phyloP scores from a whole-genome alignment of 1,139 yeast species.

The Nakaseomyces nivariensis region DNA sequence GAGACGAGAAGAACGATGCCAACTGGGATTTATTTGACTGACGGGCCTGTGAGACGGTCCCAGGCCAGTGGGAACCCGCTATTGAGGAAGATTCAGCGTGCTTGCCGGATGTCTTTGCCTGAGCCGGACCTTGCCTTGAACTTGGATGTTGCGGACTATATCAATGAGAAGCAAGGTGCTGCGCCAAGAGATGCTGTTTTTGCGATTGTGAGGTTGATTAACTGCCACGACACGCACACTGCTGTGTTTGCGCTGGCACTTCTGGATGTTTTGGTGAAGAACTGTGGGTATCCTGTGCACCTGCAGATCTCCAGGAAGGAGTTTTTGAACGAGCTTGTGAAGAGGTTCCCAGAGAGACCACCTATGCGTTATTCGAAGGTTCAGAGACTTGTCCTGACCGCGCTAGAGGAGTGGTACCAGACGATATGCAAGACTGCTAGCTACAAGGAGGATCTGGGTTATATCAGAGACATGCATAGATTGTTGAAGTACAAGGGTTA shows the following conservation, averaged over 20 bases:
- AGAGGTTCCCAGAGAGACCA: constrained; percentile 90
- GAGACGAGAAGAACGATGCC: constrained; percentile 13
- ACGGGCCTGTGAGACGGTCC: constrained; percentile 27
- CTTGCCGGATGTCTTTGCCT: constrained; percentile 72
- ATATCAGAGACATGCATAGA: constrained; percentile 93
- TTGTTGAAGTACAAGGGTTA: constrained; percentile 80
- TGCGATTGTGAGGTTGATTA: constrained; percentile 76
- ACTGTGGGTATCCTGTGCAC: constrained; percentile 96
- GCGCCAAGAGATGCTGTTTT: constrained; percentile 90
- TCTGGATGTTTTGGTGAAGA: constrained; percentile 85
- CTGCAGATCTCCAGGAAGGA: constrained; percentile 91
- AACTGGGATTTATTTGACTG: constrained; percentile 27
- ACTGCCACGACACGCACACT: constrained; percentile 77
- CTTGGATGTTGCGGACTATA: constrained; percentile 85
- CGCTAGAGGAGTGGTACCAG: constrained; percentile 95
- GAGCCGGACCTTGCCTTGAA: constrained; percentile 88
- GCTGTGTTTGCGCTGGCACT: constrained; percentile 45
- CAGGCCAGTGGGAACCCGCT: constrained; percentile 29
- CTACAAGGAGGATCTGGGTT: constrained; percentile 84
- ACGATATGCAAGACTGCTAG: constrained; percentile 85
- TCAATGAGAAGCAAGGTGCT: constrained; percentile 86
- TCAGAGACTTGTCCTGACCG: constrained; percentile 76
- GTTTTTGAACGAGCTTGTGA: constrained; percentile 84
- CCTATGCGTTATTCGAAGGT: constrained; percentile 76
- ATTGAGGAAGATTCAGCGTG: constrained; percentile 66